Evolutionary conservation across 495 filamentous ascomycete species (phyloP), one percentile per base, ranked within the genome.

Genomic region (Lophiotrema nucula): DNA sequence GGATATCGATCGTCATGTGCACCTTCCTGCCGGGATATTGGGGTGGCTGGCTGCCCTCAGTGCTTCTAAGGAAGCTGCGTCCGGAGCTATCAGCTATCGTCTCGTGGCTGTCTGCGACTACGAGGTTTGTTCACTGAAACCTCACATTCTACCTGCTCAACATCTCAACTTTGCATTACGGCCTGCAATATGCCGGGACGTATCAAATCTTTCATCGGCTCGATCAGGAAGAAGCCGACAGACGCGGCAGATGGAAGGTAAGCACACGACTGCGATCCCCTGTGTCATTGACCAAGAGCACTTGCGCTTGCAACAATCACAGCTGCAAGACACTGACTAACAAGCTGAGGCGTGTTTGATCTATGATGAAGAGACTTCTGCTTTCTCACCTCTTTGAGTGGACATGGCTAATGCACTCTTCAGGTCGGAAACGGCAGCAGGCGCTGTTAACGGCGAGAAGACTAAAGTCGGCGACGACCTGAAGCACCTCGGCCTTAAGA

Each of bases 221-320:
- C 53, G n/a, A 70, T 74, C 27, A 62, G 54, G 53, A 51, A 56
- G 26, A 70, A 70, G 51, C 71, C 73, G 1, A 28, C 69, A 0
- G 60, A 39, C 39, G 65, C 70, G 21, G 67, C 71, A 12, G 73
- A 75, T 69, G 67, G 71, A 5, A 68, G 67, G 45, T 35, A 8
- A 15, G 31, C n/a, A n/a, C n/a, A n/a, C n/a, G n/a, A n/a, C n/a
- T n/a, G n/a, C n/a, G n/a, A n/a, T n/a, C n/a, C n/a, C n/a, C n/a
- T n/a, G n/a, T n/a, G n/a, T n/a, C n/a, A n/a, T n/a, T n/a, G n/a
- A n/a, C n/a, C n/a, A n/a, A n/a, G n/a, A n/a, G n/a, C n/a, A n/a
- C n/a, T n/a, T n/a, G n/a, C n/a, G n/a, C n/a, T n/a, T n/a, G n/a
- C n/a, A n/a, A n/a, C n/a, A n/a, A n/a, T n/a, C n/a, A n/a, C n/a